Base-by-base conservation (phyloP, 768 basidiomycete genomes). In the Cyclocybe cylindracea region DNA sequence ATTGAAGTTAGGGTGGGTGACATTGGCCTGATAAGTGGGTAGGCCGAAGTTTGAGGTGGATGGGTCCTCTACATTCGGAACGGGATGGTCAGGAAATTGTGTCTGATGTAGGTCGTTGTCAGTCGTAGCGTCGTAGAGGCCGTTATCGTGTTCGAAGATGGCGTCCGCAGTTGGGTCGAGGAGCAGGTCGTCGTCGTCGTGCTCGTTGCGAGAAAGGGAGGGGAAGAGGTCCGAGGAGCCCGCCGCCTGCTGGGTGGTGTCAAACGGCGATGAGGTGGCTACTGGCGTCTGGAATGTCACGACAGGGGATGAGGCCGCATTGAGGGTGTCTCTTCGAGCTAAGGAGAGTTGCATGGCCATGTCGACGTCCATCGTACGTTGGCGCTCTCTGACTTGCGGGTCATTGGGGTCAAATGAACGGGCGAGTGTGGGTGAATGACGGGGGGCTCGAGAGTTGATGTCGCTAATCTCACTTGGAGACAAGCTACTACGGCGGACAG, bases 311-410 rank as follows among this genome's bases (percentile, higher is more conserved):
- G 67, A 54, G 4, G 24, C 24, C 3, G 24, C 24, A 24, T 72
- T 67, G 6, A 83, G 61, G 0, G 86, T 87, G 45, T 84, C 84
- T 53, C 86, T 76, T 16, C 90, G 80, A 1, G 87, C 89, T 16
- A 82, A 77, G 18, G 86, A 88, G 38, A 89, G 80, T 32, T 89
- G 87, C 64, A 91, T 79, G 47, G 89, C 91, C 89, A 93, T 92
- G 61, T 95, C 94, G 0, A 91, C 91, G 61, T 98, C 95, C 87
- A 97, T 91, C 5, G 91, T 85, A 34, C 89, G 82, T 74, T 98
- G 94, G 14, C 94, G 84, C 67, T 97, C 94, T 48, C 86, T 77
- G 14, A 83, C 83, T 47, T 89, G 82, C 0, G 87, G 84, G 63
- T 91, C 86, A 72, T 85, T 78, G 8, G 78, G 80, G 64, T 90